Base-by-base conservation (phyloP, 352 stramenopile species). In the Phytophthora megakarya region DNA sequence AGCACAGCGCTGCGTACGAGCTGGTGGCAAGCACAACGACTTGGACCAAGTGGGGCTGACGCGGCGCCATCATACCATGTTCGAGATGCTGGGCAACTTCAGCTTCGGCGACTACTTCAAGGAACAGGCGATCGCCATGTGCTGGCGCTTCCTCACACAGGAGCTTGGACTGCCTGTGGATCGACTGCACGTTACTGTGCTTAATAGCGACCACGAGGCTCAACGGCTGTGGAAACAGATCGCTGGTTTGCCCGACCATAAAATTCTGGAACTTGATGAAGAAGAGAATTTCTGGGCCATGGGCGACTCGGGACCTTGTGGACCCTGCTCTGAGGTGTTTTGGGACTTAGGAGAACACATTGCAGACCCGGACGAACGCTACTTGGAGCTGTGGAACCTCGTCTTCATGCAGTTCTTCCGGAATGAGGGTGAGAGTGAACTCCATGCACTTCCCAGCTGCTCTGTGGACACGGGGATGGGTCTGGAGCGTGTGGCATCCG, bases 11-110 rank as follows among this genome's bases (percentile, higher is more conserved):
- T 99, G 96, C 61, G 98, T 99, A 62, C 92, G 96, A 57, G 97
- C 97, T 5, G 96, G 96, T 43, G 96, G 97, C 47, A 99, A 99
- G 77, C 96, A 99, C 80, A 99, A 99, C 74, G 97, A 99, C 76
- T 77, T 99, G 43, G 97, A 99, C 61, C 96, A 99, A 73, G 97
- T 99, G 8, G 96, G 96, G 21, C 95, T 98, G 73, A 97, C 97
- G 61, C 85, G 97, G 3, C 97, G 98, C 55, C 97, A 99, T 84
- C 97, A 99, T 70, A 99, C 96, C 44, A 98, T 98, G 75, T 99
- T 99, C 70, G 97, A 99, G 79, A 99, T 99, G 97, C 80, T 99
- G 23, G 97, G 97, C 39, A 99, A 99, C 70, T 99, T 97, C 82
- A 97, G 83, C 47, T 98, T 99, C 70, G 96, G 97, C 39, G 92